These are phyloP conservation scores for Hymenoscyphus occultus DNA, from an alignment of 2,329 filamentous ascomycete species.

Conservation along the genomic window DNA sequence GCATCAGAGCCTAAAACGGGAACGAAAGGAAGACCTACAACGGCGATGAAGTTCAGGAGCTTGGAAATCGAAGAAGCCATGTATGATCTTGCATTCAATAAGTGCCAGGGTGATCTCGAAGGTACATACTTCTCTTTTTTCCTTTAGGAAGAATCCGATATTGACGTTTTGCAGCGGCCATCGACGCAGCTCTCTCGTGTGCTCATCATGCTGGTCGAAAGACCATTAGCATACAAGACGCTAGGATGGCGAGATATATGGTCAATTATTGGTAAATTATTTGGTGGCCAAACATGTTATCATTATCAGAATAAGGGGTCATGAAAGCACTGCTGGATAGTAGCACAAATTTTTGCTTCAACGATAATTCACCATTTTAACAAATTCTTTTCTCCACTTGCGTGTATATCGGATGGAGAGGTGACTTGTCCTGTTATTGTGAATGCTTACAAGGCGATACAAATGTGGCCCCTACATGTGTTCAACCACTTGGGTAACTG, in stretches of 20 bases:
- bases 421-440: not conserved
- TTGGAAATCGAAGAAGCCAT: not conserved
- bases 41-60: not conserved
- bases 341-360: too few relatives aligned
- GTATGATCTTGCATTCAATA: not conserved
- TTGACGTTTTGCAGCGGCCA: not conserved
- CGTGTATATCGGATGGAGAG: not conserved
- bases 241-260: not conserved
- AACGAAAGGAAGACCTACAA: too few relatives aligned
- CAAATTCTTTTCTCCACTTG: too few relatives aligned
- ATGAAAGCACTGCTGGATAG: too few relatives aligned
- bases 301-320: too few relatives aligned
- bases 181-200: not conserved
- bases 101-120: not conserved
- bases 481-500: not conserved
- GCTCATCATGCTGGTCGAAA: not conserved
- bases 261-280: too few relatives aligned
- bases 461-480: not conserved
- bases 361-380: too few relatives aligned
- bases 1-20: too few relatives aligned
- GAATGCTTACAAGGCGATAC: not conserved
- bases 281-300: too few relatives aligned
- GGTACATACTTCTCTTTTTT: not conserved
- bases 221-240: not conserved
- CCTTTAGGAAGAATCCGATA: not conserved